Conservation (phyloP, 1,139 yeast genomes). For the Hyphopichia wangnamkhiaoensis region DNA sequence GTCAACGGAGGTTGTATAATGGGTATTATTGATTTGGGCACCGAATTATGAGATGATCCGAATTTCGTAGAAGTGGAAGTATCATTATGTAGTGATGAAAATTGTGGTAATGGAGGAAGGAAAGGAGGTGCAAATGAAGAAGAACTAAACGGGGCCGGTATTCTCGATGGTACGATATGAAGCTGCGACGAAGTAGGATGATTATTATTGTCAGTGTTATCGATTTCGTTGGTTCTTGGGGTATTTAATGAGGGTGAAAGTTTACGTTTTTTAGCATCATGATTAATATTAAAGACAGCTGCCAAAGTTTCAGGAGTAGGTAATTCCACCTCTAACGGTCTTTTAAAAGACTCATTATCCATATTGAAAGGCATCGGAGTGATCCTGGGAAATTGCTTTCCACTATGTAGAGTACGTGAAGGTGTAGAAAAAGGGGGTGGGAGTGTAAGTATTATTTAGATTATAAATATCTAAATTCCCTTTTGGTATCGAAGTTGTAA, state of each 20-base stretch:
- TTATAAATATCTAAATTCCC: too few relatives aligned
- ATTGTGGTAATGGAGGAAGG: not conserved
- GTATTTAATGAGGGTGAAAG: not conserved
- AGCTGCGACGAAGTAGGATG: not conserved
- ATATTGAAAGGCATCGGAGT: not conserved
- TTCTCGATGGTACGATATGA: not conserved
- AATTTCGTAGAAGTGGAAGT: not conserved
- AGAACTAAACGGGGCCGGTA: not conserved
- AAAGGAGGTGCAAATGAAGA: not conserved
- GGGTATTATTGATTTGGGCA: slow-evolving; percentile 43
- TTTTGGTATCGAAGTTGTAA: too few relatives aligned
- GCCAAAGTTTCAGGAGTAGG: slow-evolving; percentile 6
- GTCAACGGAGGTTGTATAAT: slow-evolving; percentile 34
- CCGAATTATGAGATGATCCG: slow-evolving; percentile 20
- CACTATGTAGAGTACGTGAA: too few relatives aligned
- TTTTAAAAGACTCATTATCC: slow-evolving; percentile 1
- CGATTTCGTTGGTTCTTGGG: not conserved
- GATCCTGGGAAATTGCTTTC: too few relatives aligned
- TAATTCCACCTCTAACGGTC: slow-evolving; percentile 1
- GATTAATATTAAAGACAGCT: slow-evolving; percentile 1
- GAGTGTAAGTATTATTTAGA: too few relatives aligned
- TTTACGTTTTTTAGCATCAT: not conserved
- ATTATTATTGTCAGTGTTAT: not conserved
- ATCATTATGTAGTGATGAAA: too few relatives aligned
- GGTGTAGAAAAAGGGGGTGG: too few relatives aligned